Evolutionary conservation across 1,139 yeast species (phyloP).

Genomic region (Lodderomyces parapsilosis): DNA sequence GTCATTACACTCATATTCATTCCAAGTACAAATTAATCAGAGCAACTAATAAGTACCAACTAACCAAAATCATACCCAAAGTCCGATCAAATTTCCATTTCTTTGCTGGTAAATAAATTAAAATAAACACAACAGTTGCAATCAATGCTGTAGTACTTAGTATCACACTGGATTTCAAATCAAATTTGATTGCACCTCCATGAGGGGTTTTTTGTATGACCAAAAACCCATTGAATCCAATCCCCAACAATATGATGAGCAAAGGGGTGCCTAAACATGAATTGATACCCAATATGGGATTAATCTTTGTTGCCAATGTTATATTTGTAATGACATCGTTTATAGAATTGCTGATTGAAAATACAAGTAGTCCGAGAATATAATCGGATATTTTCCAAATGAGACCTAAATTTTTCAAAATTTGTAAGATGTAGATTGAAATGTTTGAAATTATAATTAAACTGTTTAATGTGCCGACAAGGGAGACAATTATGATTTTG

Average conservation of each 20-base stretch:
- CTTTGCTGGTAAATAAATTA: constrained; percentile 32
- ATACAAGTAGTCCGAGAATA: constrained; percentile 38
- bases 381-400: constrained; percentile 39
- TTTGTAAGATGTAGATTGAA: constrained; percentile 27
- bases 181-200: constrained; percentile 20
- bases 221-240: constrained; percentile 37
- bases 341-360: constrained; percentile 40
- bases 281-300: constrained; percentile 39
- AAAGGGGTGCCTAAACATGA: constrained; percentile 46
- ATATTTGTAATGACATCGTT: constrained; percentile 43
- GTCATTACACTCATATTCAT: background rate
- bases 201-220: constrained; percentile 10
- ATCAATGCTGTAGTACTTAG: constrained; percentile 29
- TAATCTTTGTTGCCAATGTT: constrained; percentile 33
- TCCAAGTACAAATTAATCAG: constrained; percentile 18
- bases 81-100: constrained; percentile 35
- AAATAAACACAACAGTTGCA: constrained; percentile 22
- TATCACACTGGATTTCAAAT: constrained; percentile 24
- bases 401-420: constrained; percentile 39
- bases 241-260: constrained; percentile 35
- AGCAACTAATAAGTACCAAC: constrained; percentile 24
- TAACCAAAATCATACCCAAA: constrained; percentile 24
- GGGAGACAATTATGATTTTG: constrained; percentile 12
- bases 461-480: constrained; percentile 27
- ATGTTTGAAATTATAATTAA: constrained; percentile 29